These are phyloP conservation scores for Thymus mandschuricus DNA, from an alignment of 257 asterid genomes.

Conservation along the genomic window DNA sequence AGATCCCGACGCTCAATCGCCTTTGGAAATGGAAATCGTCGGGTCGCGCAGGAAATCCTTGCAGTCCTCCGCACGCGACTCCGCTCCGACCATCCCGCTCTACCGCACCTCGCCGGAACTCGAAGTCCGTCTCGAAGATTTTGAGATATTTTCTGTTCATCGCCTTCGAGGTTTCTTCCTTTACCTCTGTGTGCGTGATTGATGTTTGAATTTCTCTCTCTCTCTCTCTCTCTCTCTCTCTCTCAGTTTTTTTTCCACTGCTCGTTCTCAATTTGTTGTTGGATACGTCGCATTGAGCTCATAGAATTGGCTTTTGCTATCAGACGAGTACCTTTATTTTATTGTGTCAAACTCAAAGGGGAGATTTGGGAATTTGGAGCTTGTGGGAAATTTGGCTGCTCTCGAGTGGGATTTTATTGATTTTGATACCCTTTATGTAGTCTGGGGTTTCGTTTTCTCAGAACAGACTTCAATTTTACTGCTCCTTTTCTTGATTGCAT, in stretches of 20 bases:
- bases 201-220: not conserved
- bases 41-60: constrained; percentile 54
- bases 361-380: not conserved
- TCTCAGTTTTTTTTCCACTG: not conserved
- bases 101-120: constrained; percentile 88
- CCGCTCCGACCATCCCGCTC: constrained; percentile 55
- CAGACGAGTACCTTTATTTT: not conserved
- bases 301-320: not conserved
- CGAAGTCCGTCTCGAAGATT: constrained; percentile 90
- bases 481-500: not conserved
- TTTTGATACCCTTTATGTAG: not conserved
- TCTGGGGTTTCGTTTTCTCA: constrained; percentile 8
- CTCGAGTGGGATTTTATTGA: not conserved
- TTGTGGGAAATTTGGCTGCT: not conserved
- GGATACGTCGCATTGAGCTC: constrained; percentile 13
- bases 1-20: not conserved
- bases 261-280: constrained; percentile 5
- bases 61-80: constrained; percentile 31
- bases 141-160: constrained; percentile 83
- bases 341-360: not conserved
- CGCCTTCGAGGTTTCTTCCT: constrained; percentile 74
- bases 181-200: not conserved
- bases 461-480: not conserved
- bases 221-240: no score
- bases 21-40: constrained; percentile 57